Base-by-base conservation (phyloP, 257 asterid species). In the Thymus quinquecostatus region DNA sequence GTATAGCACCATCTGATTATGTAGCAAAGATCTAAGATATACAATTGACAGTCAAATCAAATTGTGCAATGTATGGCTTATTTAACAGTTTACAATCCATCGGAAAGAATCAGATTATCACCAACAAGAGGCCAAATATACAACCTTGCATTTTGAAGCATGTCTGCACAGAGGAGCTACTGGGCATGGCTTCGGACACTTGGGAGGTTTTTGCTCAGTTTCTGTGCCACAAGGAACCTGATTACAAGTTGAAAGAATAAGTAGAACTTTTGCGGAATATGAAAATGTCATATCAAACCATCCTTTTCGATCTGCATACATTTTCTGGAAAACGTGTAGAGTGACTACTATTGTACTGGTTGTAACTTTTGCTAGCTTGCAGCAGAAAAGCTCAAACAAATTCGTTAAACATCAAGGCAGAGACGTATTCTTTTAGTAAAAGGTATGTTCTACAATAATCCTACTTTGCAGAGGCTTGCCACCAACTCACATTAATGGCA, bases 171-270 rank as follows among this genome's bases (percentile, higher is more conserved):
- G 78, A 75, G 86, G 91, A 75, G 83, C 80, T 66, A 87, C 48
- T 29, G 73, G 84, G 64, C 98, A 93, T 71, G 64, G 82, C 80
- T 91, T 91, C 36, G 68, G 90, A 70, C 98, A 93, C 85, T 78
- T 91, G 60, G 96, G 98, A 64, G 98, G 98, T 68, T 85, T 86
- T 76, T 91, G 98, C 71, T 82, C 88, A 48, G 78, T 80, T 80
- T 93, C 98, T 50, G 92, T 86, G 78, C 98, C 98, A 80, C 98
- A 93, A 68, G 97, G 98, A 85, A 93, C 97, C 98, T 93, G 86
- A 72, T 73, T 72, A 71, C 71, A 75, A 51, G 67, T 66, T 60
- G 78, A 74, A 75, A 32, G 72, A 49, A 66, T 75, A 60, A 68
- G 70, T 36, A 43, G 59, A 57, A 66, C 12, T 29, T 53, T 60